Conservation (phyloP, 768 basidiomycete genomes). For the Phlebiopsis gigantea region DNA sequence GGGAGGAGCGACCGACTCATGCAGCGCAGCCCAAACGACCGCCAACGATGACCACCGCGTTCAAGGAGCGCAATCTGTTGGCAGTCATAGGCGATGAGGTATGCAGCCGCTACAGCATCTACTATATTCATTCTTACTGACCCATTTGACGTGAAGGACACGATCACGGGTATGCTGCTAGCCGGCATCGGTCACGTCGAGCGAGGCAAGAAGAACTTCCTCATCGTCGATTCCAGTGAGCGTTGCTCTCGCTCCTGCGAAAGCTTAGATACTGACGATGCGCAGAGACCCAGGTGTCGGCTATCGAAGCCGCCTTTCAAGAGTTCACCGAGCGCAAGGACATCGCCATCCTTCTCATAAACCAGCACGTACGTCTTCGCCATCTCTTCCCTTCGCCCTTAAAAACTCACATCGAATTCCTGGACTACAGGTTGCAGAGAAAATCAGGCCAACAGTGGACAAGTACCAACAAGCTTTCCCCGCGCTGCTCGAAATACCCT, state of each 20-base stretch:
- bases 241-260: slow-evolving; percentile 9
- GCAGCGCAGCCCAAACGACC: background rate
- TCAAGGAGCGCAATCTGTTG: slow-evolving; percentile 81
- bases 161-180: slow-evolving; percentile 91
- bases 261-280: background rate
- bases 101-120: slow-evolving; percentile 8
- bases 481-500: slow-evolving; percentile 94
- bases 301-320: slow-evolving; percentile 88
- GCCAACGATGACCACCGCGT: slow-evolving; percentile 46
- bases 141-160: slow-evolving; percentile 56
- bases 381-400: background rate
- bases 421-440: slow-evolving; percentile 79
- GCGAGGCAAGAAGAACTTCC: slow-evolving; percentile 95
- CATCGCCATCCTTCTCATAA: slow-evolving; percentile 94
- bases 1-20: background rate
- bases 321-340: slow-evolving; percentile 94
- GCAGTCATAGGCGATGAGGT: slow-evolving; percentile 99
- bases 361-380: slow-evolving; percentile 76
- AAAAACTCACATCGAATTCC: background rate
- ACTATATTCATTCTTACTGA: slow-evolving; percentile 10
- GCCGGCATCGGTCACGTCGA: slow-evolving; percentile 93
- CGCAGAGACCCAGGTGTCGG: slow-evolving; percentile 84
- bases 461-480: slow-evolving; percentile 96
- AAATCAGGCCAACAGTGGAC: slow-evolving; percentile 92
- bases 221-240: slow-evolving; percentile 91